phyloP scores from a whole-genome alignment of 139 green algal genomes.

The Desmodesmus armatus region DNA sequence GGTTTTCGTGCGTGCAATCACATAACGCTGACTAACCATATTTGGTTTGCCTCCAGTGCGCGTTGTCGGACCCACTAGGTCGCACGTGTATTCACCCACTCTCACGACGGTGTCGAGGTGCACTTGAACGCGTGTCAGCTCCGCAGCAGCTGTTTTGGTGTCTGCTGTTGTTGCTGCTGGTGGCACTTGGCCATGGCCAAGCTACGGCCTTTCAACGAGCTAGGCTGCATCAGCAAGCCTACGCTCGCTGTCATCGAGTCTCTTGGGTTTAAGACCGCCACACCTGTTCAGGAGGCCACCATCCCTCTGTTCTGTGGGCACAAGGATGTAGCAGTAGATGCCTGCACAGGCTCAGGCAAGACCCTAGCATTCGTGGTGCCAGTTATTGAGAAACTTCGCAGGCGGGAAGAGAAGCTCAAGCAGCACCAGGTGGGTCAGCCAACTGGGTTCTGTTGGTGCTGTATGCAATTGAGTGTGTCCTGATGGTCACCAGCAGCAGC shows the following conservation, averaged over 20 bases:
- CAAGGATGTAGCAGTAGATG: constrained; percentile 98
- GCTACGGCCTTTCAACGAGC: constrained; percentile 42
- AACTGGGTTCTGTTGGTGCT: neutral
- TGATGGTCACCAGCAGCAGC: neutral
- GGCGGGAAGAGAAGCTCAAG: constrained; percentile 72
- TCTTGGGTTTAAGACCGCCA: constrained; percentile 77
- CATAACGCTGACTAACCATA: too few species aligned
- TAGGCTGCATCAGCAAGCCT: constrained; percentile 58
- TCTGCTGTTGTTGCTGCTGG: too few species aligned
- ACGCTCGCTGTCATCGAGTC: constrained; percentile 69
- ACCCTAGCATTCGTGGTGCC: constrained; percentile 98
- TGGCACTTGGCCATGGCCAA: too few species aligned
- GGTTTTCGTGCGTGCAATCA: too few species aligned
- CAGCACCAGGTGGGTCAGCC: constrained; percentile 80
- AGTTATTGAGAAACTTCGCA: constrained; percentile 88
- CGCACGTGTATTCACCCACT: too few species aligned
- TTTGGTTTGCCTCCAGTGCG: too few species aligned
- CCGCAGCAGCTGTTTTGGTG: too few species aligned
- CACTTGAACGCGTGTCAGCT: too few species aligned
- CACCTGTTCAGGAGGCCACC: constrained; percentile 93
- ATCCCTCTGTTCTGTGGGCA: constrained; percentile 94
- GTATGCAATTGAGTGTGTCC: neutral
- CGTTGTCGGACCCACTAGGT: too few species aligned
- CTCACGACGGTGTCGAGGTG: too few species aligned
- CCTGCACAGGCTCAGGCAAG: constrained; percentile 97